Conservation (phyloP, 768 basidiomycete genomes). For the Xerocomellus intermedius region DNA sequence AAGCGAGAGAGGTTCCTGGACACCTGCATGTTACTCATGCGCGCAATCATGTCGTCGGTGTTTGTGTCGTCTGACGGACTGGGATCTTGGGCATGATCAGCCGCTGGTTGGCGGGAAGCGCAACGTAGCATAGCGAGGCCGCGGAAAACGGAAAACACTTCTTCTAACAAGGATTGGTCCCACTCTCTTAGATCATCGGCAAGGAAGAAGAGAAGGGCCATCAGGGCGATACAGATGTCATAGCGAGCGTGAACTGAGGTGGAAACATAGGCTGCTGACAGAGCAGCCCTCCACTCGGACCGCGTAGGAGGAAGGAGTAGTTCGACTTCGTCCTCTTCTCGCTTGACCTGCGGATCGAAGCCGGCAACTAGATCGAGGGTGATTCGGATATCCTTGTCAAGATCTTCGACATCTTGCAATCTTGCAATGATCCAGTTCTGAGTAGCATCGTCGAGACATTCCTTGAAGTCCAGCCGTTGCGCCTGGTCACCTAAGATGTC, state of each 20-base stretch:
- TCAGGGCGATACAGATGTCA: slow-evolving; percentile 64
- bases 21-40: slow-evolving; percentile 74
- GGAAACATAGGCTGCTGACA: slow-evolving; percentile 61
- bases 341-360: slow-evolving; percentile 67
- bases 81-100: slow-evolving; percentile 32
- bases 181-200: slow-evolving; percentile 60
- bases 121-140: slow-evolving; percentile 71
- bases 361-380: slow-evolving; percentile 71
- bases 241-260: slow-evolving; percentile 71
- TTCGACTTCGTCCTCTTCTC: slow-evolving; percentile 71
- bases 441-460: slow-evolving; percentile 57
- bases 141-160: slow-evolving; percentile 79
- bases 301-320: slow-evolving; percentile 48
- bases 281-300: slow-evolving; percentile 61
- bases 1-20: slow-evolving; percentile 47
- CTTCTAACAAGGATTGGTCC: slow-evolving; percentile 64
- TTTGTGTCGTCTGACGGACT: slow-evolving; percentile 34
- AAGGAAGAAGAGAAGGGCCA: slow-evolving; percentile 70
- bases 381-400: slow-evolving; percentile 54
- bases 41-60: slow-evolving; percentile 62
- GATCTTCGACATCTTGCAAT: slow-evolving; percentile 53
- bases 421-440: slow-evolving; percentile 61
- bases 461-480: slow-evolving; percentile 48
- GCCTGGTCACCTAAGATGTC: slow-evolving; percentile 74
- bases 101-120: slow-evolving; percentile 58